Evolutionary conservation across 2,329 filamentous ascomycete species (phyloP), one percentile per base, ranked within the genome.

Genomic region (Verticillium tricorpus): DNA sequence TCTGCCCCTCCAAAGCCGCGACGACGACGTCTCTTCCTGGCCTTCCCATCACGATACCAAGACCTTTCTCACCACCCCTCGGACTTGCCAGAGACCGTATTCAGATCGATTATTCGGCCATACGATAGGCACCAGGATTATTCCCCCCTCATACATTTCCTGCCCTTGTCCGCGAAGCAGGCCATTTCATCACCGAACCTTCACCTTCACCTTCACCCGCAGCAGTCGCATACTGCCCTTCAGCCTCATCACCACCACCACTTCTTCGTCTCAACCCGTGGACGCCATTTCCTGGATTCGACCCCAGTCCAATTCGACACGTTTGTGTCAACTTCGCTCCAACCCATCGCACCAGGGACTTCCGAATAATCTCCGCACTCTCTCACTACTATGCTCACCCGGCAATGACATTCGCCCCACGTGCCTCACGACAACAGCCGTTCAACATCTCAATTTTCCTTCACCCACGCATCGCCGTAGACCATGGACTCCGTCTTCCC

Each of bases 401-500:
- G n/a, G 45, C 45, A 52, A 52, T 52, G 45, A 52, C 45, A 52
- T 22, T 22, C 19, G 45, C 45, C 45, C 22, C 45, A 22, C 19
- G n/a, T 52, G 45, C 8, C 28, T 28, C 45, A 35, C 19, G 12
- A 52, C 9, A 22, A 52, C 45, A 52, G 45, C 45, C 28, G 45
- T 25, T 22, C 45, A 25, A 52, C 9, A 52, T 12, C 45, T 52
- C 45, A 22, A 22, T 52, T 52, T 8, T 19, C 5, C 22, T 52
- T 52, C 19, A 22, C n/a, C 3, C 19, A n/a, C 45, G 22, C 7
- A 52, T 9, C 9, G 12, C 22, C 11, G 19, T 52, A n/a, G 12
- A 22, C 45, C 5, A 85, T 85, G 82, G 81, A 81, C 61, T 81
- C 80, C 1, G 78, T 82, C 61, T 69, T 83, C n/a, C 79, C 81